Evolutionary conservation across 2,329 filamentous ascomycete genomes (phyloP).

Genomic region (Colletotrichum orchidophilum): DNA sequence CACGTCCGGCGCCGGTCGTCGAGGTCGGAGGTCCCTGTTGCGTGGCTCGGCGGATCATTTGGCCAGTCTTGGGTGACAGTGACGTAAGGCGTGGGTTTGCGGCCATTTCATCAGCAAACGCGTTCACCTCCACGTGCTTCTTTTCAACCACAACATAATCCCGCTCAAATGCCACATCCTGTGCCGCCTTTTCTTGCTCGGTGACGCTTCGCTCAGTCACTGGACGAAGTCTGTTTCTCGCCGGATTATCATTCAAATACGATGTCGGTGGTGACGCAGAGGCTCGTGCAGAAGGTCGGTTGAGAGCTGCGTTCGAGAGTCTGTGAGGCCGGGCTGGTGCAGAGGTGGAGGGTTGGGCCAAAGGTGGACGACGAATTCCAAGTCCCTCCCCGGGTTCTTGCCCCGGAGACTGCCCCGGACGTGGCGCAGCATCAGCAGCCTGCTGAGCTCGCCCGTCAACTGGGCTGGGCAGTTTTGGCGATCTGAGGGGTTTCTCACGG

Average conservation of each 20-base stretch:
- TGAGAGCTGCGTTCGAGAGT: constrained; percentile 51
- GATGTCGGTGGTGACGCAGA: constrained; percentile 45
- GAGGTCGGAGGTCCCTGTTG: constrained; percentile 78
- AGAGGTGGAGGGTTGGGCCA: constrained; percentile 57
- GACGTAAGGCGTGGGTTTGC: constrained; percentile 76
- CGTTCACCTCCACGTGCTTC: constrained; percentile 94
- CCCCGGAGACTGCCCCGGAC: constrained; percentile 54
- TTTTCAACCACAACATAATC: constrained; percentile 98
- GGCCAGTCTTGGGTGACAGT: constrained; percentile 63
- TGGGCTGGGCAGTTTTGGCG: constrained; percentile 47
- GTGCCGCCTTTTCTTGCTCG: constrained; percentile 77
- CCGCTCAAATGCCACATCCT: constrained; percentile 89
- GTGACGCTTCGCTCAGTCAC: constrained; percentile 47
- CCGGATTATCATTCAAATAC: constrained; percentile 46
- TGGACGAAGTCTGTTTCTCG: constrained; percentile 40
- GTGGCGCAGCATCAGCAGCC: constrained; percentile 40
- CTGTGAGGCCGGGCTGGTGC: constrained; percentile 56
- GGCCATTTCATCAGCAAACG: constrained; percentile 93
- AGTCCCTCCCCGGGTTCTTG: constrained; percentile 58
- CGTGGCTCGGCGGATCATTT: constrained; percentile 79
- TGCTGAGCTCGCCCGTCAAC: constrained; percentile 45
- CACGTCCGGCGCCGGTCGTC: constrained; percentile 73
- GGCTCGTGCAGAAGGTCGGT: constrained; percentile 44
- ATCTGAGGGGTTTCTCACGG: constrained; percentile 51
- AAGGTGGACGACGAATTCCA: constrained; percentile 61